phyloP scores from a whole-genome alignment of 768 basidiomycete genomes.

The Trametes gibbosa region DNA sequence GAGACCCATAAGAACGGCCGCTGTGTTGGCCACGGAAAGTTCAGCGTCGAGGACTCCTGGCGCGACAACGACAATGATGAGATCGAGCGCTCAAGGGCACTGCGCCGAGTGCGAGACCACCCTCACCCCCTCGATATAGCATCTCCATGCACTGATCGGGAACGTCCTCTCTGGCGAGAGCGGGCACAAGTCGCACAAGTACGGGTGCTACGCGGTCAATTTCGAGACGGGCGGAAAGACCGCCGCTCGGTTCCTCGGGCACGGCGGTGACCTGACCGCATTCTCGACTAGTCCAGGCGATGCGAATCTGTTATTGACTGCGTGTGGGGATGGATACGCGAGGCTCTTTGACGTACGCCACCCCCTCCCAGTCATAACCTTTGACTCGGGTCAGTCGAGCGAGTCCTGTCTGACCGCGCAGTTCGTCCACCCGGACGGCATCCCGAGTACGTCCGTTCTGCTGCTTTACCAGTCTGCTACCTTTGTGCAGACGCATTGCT shows the following conservation, averaged over 20 bases:
- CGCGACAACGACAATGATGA: slow-evolving; percentile 24
- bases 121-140: slow-evolving; percentile 22
- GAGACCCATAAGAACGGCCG: slow-evolving; percentile 28
- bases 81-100: slow-evolving; percentile 34
- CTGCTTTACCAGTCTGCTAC: not conserved
- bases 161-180: slow-evolving; percentile 26
- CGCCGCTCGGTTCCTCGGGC: slow-evolving; percentile 35
- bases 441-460: slow-evolving; percentile 31
- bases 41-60: slow-evolving; percentile 1
- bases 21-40: slow-evolving; percentile 6
- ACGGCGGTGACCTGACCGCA: slow-evolving; percentile 32
- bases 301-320: slow-evolving; percentile 36
- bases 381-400: slow-evolving; percentile 23
- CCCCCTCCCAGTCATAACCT: slow-evolving; percentile 35
- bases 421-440: slow-evolving; percentile 35
- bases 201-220: slow-evolving; percentile 28
- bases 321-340: slow-evolving; percentile 36
- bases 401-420: slow-evolving; percentile 24
- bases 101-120: slow-evolving; percentile 7
- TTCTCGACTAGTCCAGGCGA: slow-evolving; percentile 37
- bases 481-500: slow-evolving; percentile 16
- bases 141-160: slow-evolving; percentile 25
- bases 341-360: slow-evolving; percentile 38
- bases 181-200: not conserved
- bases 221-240: slow-evolving; percentile 33